phyloP scores from a whole-genome alignment of 495 filamentous ascomycete genomes.

The Penicillium samsonianum region DNA sequence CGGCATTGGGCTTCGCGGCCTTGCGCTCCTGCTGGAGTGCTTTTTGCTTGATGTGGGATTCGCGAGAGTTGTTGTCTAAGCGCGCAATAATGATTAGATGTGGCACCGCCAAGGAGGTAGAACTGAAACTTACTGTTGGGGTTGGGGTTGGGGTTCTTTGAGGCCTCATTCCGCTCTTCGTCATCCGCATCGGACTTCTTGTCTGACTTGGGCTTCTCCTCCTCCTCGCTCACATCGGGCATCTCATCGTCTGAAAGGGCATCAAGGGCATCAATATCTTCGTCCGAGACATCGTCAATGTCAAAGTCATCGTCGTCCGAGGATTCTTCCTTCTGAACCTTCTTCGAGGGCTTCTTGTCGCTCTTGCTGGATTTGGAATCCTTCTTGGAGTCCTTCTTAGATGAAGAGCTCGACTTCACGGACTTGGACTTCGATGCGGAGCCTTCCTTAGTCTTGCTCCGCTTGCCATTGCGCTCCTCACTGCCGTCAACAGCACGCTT shows the following conservation, averaged over 20 bases:
- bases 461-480: slow-evolving; percentile 51
- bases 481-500: slow-evolving; percentile 46
- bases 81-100: slow-evolving; percentile 15
- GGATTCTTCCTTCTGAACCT: slow-evolving; percentile 35
- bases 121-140: slow-evolving; percentile 34
- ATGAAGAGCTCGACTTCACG: slow-evolving; percentile 28
- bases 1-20: slow-evolving; percentile 86
- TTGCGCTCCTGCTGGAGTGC: slow-evolving; percentile 85
- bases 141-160: slow-evolving; percentile 24
- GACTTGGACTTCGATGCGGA: slow-evolving; percentile 38
- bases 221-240: slow-evolving; percentile 34
- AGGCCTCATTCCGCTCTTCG: slow-evolving; percentile 15
- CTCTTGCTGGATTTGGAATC: slow-evolving; percentile 27
- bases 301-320: slow-evolving; percentile 47
- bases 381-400: slow-evolving; percentile 35
- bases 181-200: slow-evolving; percentile 14
- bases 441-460: slow-evolving; percentile 45
- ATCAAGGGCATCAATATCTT: slow-evolving; percentile 34
- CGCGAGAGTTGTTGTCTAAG: slow-evolving; percentile 57
- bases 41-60: slow-evolving; percentile 91
- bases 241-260: slow-evolving; percentile 38
- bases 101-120: background rate
- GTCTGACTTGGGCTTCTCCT: slow-evolving; percentile 26
- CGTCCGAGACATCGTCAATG: slow-evolving; percentile 45
- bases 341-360: slow-evolving; percentile 40